A percentile compares a stretch with the other conserved stretches of the same genome.
Conservation (phyloP, 768 basidiomycete species). For the Paxillus ammoniavirescens region DNA sequence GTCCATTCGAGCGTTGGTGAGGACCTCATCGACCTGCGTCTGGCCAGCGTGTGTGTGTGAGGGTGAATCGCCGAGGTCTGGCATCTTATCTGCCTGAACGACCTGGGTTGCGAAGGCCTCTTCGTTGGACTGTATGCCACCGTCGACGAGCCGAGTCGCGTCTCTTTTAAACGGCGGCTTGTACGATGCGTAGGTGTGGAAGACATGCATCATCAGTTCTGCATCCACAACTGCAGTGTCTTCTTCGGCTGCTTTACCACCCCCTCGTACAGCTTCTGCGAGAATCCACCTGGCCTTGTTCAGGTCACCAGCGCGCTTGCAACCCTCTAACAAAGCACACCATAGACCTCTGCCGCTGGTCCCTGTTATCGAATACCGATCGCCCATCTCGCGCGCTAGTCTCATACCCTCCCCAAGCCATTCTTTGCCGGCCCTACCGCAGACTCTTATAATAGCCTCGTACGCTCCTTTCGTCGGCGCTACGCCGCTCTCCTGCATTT, state of each 20-base stretch:
- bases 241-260: conserved; percentile 15
- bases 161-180: conserved; percentile 62
- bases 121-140: not conserved
- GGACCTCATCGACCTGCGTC: not conserved
- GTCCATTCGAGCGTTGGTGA: conserved; percentile 4
- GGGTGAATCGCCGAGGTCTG: not conserved
- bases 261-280: conserved; percentile 59
- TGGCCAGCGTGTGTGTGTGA: conserved; percentile 5
- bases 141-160: conserved; percentile 42
- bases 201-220: conserved; percentile 76
- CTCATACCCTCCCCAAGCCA: conserved; percentile 84
- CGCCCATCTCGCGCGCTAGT: conserved; percentile 84
- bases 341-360: conserved; percentile 60
- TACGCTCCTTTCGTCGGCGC: conserved; percentile 69
- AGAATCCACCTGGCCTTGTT: conserved; percentile 85
- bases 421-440: conserved; percentile 62
- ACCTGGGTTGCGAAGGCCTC: conserved; percentile 6
- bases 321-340: conserved; percentile 83
- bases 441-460: conserved; percentile 79
- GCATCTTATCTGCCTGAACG: not conserved
- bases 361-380: conserved; percentile 45
- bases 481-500: conserved; percentile 80
- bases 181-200: conserved; percentile 86
- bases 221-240: conserved; percentile 49
- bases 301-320: conserved; percentile 84